Evolutionary conservation across 2,329 filamentous ascomycete genomes (phyloP), one percentile per base, ranked within the genome.

Genomic region (Fusarium nematophilum): DNA sequence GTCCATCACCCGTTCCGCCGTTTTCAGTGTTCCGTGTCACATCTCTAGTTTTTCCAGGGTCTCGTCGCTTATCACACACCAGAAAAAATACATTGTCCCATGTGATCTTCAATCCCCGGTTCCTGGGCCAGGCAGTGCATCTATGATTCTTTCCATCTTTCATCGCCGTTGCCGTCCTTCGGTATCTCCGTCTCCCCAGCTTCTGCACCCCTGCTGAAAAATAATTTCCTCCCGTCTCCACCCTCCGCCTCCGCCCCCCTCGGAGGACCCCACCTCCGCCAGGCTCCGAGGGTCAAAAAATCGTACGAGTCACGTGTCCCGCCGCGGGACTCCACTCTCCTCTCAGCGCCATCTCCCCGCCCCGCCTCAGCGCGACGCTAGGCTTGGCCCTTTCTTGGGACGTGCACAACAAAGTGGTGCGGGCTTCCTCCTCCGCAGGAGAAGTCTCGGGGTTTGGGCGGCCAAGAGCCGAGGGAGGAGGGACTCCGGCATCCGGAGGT

Each of bases 261-360:
- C n/a, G n/a, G n/a, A n/a, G n/a, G n/a, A 43, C 44, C 39, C 40
- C 44, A 34, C 38, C 40, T 64, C 59, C 56, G 45, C 46, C 39
- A 18, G 31, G 43, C 30, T 44, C 49, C 48, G 54, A 55, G n/a
- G n/a, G n/a, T 29, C 57, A 40, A 14, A 26, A 60, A 27, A 48
- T 61, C 52, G 23, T 57, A 58, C 48, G 40, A 58, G 60, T 68
- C 65, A 68, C 65, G 65, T 68, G 65, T 53, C 59, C 63, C 65
- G 65, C 63, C 33, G 39, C 59, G 53, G 53, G 18, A 27, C n/a
- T 26, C 48, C 61, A 48, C 52, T 46, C 42, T 55, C 46, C 54
- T 39, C 23, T 15, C 18, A 23, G 38, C 40, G n/a, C n/a, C n/a
- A n/a, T n/a, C n/a, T n/a, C 48, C 44, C 62, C 57, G 56, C 60